Percentiles rank a stretch among this genome's conserved stretches.
Evolutionary conservation across 345 rosid species (phyloP).

Genomic region (Salix arbutifolia): DNA sequence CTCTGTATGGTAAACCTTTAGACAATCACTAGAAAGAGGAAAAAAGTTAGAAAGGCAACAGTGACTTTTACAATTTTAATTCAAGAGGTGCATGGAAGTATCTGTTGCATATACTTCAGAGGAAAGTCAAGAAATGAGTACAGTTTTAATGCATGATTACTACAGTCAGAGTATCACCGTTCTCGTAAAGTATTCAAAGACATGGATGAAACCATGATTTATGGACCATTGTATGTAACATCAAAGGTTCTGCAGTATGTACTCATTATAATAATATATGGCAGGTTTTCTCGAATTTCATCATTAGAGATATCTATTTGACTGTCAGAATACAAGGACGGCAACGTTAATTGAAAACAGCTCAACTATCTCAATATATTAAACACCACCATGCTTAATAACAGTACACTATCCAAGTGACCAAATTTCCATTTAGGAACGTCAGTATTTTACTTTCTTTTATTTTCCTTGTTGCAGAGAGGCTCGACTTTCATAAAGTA

Average conservation of each 20-base stretch:
- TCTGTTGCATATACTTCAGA: background rate
- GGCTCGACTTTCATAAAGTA: background rate
- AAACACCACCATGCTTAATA: background rate
- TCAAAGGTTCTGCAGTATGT: background rate
- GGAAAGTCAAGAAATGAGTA: background rate
- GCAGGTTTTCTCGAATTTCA: background rate
- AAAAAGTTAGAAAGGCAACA: background rate
- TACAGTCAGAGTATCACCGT: background rate
- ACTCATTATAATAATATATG: background rate
- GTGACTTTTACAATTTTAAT: background rate
- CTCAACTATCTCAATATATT: background rate
- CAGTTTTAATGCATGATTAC: background rate
- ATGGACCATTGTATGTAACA: background rate
- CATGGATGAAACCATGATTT: background rate
- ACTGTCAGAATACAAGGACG: background rate
- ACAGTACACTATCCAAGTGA: background rate
- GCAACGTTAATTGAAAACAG: background rate
- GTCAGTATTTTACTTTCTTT: background rate
- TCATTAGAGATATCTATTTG: background rate
- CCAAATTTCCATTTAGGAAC: background rate
- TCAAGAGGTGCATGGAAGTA: background rate
- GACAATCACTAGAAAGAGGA: conserved; percentile 19
- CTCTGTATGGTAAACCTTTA: conserved; percentile 24
- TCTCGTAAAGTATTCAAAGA: background rate
- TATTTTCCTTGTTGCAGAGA: background rate